Base-by-base conservation (phyloP, 352 stramenopile species). In the Bremia lactucae region DNA sequence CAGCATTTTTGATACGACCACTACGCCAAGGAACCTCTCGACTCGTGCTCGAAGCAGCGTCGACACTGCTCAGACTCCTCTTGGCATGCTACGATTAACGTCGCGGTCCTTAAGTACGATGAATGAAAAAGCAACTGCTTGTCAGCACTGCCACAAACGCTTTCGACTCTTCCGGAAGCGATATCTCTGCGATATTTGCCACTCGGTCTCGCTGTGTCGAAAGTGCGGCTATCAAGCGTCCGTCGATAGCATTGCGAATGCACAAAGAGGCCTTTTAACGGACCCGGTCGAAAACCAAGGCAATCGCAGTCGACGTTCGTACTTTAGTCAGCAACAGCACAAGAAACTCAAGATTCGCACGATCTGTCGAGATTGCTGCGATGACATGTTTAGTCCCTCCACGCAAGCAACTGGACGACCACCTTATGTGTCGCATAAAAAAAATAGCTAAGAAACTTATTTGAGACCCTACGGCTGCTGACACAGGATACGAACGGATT, bases 91-190 rank as follows among this genome's bases (percentile, higher is more conserved):
- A 24, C 55, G 44, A 6, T 38, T 39, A 14, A 55, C 61, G 16
- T 60, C 59, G 19, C 46, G 44, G 20, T 61, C 49, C 13, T 52
- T 57, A 13, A 39, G 59, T 25, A 18, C 24, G 4, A 48, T 59
- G 14, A 40, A 46, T 26, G 52, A 68, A 46, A 65, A 61, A n/a
- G 50, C 43, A 7, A 46, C 49, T 9, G 48, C 23, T 11, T 83
- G 70, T 24, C 60, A 75, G 7, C 59, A 65, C 34, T 83, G 70
- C 34, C 56, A 59, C 36, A 83, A 83, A 47, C 69, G 68, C 41
- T 83, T 83, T 43, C 68, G 71, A 24, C 59, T 83, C 15, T 83
- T 83, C 50, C 63, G 71, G 8, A 65, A 63, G 22, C 62, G 60
- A 0, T 62, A 67, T 31, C 45, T 80, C 41, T 83, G 71, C 41